These are phyloP conservation scores for Phialophora macrospora DNA, from an alignment of 2,329 filamentous ascomycete species.

Conservation along the genomic window DNA sequence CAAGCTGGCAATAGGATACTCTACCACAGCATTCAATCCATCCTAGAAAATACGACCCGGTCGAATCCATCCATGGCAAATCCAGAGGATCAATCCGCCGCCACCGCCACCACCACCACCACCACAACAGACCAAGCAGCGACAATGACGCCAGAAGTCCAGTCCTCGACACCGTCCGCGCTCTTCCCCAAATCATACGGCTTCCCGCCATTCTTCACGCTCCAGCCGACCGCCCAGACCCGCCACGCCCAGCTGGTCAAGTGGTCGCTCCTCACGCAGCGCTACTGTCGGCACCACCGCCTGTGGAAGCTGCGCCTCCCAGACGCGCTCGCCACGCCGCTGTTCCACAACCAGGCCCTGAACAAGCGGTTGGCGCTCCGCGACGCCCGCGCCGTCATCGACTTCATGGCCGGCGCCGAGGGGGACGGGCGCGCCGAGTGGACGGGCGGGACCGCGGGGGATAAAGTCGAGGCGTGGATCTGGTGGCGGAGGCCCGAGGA, in stretches of 20 bases:
- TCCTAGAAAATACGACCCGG: no score
- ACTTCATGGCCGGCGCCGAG: slow-evolving; percentile 60
- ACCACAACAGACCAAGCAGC: background rate
- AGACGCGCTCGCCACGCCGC: slow-evolving; percentile 61
- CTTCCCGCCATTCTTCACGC: slow-evolving; percentile 61
- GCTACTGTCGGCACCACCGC: slow-evolving; percentile 79
- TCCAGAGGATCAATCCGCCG: no score
- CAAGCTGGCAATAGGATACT: no score
- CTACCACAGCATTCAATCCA: no score
- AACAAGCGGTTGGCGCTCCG: slow-evolving; percentile 55
- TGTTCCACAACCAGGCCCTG: slow-evolving; percentile 59
- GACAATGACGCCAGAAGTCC: background rate
- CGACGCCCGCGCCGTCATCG: slow-evolving; percentile 60
- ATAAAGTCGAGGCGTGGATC: slow-evolving; percentile 40
- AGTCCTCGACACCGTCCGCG: background rate
- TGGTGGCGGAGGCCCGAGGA: slow-evolving; percentile 82
- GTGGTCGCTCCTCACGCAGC: slow-evolving; percentile 83
- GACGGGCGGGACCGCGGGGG: slow-evolving; percentile 48
- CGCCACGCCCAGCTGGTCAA: slow-evolving; percentile 66
- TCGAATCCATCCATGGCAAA: no score
- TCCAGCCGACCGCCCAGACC: slow-evolving; percentile 53
- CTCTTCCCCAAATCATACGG: slow-evolving; percentile 42
- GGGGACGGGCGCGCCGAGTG: slow-evolving; percentile 65
- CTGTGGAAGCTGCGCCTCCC: slow-evolving; percentile 75
- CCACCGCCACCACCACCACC: no score